These are phyloP conservation scores for Quercus robur DNA, from an alignment of 306 rosid species.

Conservation along the genomic window DNA sequence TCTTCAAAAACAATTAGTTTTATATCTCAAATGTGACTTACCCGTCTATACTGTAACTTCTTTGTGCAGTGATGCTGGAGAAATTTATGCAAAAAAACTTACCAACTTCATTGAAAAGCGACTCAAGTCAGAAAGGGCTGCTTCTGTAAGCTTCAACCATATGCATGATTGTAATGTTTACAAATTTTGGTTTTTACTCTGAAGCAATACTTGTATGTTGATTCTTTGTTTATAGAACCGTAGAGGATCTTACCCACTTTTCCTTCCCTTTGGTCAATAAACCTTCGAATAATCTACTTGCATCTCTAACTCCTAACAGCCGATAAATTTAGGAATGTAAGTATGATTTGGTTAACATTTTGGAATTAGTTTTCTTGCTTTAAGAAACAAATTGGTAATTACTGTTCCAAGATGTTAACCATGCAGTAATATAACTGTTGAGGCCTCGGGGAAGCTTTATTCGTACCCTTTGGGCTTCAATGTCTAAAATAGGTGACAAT, in stretches of 20 bases:
- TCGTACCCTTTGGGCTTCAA: background rate
- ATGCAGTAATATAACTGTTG: background rate
- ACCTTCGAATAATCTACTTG: background rate
- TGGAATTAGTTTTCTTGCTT: background rate
- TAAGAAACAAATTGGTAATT: background rate
- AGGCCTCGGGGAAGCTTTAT: too few relatives aligned
- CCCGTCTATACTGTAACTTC: constrained; percentile 16
- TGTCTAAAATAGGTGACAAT: background rate
- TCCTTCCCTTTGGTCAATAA: background rate
- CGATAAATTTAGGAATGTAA: background rate
- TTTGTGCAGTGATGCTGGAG: constrained; percentile 75
- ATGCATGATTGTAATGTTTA: constrained; percentile 15
- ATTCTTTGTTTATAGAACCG: background rate
- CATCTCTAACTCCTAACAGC: background rate
- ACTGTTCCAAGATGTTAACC: background rate
- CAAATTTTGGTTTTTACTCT: constrained; percentile 10
- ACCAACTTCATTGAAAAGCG: constrained; percentile 87
- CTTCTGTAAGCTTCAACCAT: constrained; percentile 72
- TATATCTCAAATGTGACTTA: constrained; percentile 13
- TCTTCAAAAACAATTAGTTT: background rate
- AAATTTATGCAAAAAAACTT: constrained; percentile 82
- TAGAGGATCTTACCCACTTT: background rate
- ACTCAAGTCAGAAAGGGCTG: constrained; percentile 93
- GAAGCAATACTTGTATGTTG: constrained; percentile 11
- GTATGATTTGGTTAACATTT: background rate